Base-by-base conservation (phyloP, 225 moss, liverwort and hornwort genomes). In the Bryum argenteum region DNA sequence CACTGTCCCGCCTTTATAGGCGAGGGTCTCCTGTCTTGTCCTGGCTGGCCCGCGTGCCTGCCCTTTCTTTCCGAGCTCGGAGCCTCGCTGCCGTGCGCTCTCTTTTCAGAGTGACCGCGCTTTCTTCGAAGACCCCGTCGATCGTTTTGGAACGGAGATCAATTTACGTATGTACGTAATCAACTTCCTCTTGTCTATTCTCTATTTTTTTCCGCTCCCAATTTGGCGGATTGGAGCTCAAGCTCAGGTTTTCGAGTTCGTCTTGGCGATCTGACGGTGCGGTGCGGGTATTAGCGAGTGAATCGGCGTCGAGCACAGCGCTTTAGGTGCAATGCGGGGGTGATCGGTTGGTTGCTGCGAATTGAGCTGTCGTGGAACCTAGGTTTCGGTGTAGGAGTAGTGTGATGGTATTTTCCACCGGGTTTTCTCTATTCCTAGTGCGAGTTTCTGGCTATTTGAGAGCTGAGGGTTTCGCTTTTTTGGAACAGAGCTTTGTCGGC, bases 21-120 rank as follows among this genome's bases (percentile, higher is more conserved):
- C n/a, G n/a, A n/a, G n/a, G 23, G 0, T 10, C 56, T 61, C 54
- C 51, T 33, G 33, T 6, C 33, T 55, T n/a, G 66, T 53, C 45
- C 18, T 50, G 50, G 18, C 58, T 48, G 16, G 33, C 23, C 50
- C 56, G 43, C 70, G 33, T 47, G 13, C 57, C 28, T 39, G 20
- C 20, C 50, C 47, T 55, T 70, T 57, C 63, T 70, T 64, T 48
- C 66, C 66, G 68, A 76, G 80, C 76, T 76, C 63, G 71, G 57
- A 72, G 28, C 21, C 41, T 39, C 24, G 5, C 19, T 51, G 62
- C 45, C 18, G 68, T 21, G 41, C 24, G 44, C 19, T 44, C 24
- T 62, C 45, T 39, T 63, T 44, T 9, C 42, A 15, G 44, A 11
- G 23, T 19, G 42, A 40, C 37, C 28, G 58, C 58, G 44, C 56